phyloP scores from a whole-genome alignment of 1,284 basidiomycete species.

The Heliocybe sulcata region DNA sequence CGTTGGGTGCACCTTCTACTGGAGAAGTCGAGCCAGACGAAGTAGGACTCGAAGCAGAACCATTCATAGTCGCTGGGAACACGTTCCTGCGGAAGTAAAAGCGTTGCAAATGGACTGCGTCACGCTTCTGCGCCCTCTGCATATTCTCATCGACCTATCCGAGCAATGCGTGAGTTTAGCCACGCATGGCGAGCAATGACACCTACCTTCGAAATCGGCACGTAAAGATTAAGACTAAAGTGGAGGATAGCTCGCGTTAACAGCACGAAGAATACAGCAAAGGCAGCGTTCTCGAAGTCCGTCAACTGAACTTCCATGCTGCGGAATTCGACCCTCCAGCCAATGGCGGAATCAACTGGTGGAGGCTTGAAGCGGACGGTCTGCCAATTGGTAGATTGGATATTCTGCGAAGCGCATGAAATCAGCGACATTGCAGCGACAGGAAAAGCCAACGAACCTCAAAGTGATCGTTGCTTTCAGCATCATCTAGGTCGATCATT shows the following conservation, averaged over 20 bases:
- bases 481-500: slow-evolving; percentile 89
- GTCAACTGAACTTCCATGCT: slow-evolving; percentile 99
- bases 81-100: slow-evolving; percentile 93
- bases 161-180: slow-evolving; percentile 2
- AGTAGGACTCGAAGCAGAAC: slow-evolving; percentile 31
- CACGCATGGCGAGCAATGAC: background rate
- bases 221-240: slow-evolving; percentile 92
- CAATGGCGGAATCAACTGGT: slow-evolving; percentile 84
- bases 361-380: slow-evolving; percentile 99
- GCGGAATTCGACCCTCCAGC: slow-evolving; percentile 98
- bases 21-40: slow-evolving; percentile 51
- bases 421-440: background rate
- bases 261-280: slow-evolving; percentile 90
- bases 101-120: slow-evolving; percentile 67
- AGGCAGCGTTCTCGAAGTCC: slow-evolving; percentile 98
- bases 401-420: slow-evolving; percentile 51
- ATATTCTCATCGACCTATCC: slow-evolving; percentile 95
- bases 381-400: slow-evolving; percentile 99
- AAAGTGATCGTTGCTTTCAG: slow-evolving; percentile 88
- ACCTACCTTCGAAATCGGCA: slow-evolving; percentile 90
- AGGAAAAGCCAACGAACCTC: slow-evolving; percentile 47
- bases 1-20: slow-evolving; percentile 22
- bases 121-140: slow-evolving; percentile 80
- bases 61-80: slow-evolving; percentile 40
- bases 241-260: slow-evolving; percentile 89